Evolutionary conservation across 2,329 filamentous ascomycete species (phyloP).

Genomic region (Fusarium sp.): DNA sequence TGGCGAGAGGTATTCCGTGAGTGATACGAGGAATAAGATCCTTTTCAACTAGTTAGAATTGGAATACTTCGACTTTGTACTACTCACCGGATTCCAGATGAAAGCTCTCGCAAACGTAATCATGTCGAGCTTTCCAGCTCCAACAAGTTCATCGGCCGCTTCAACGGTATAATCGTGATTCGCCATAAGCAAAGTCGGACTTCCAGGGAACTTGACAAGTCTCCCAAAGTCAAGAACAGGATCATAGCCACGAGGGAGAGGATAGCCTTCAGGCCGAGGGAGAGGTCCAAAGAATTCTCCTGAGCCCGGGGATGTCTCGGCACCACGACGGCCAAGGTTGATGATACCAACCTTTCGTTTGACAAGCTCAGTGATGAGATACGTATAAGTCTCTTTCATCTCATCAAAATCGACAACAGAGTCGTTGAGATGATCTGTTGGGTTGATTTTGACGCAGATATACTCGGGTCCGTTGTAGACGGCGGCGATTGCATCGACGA

Average conservation of each 20-base stretch:
- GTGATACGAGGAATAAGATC: neutral
- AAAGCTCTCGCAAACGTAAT: neutral
- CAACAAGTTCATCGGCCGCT: neutral
- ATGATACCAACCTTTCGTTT: neutral
- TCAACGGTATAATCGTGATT: conserved; percentile 12
- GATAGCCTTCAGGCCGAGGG: neutral
- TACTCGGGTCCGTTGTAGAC: neutral
- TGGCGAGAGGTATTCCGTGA: neutral
- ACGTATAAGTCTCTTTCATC: neutral
- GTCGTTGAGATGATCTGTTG: conserved; percentile 5
- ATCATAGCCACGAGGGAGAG: neutral
- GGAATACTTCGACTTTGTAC: accelerated
- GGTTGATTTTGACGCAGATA: conserved; percentile 3
- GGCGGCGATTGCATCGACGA: neutral
- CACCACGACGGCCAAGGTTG: conserved; percentile 2
- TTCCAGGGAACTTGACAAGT: neutral
- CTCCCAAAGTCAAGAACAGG: conserved; percentile 5
- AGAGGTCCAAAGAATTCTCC: neutral
- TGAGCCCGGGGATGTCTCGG: neutral
- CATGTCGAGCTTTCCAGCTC: neutral
- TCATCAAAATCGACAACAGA: neutral
- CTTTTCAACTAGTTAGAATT: neutral
- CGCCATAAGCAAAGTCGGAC: neutral
- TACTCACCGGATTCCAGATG: conserved; percentile 4
- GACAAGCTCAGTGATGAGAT: neutral